Evolutionary conservation across 352 stramenopile species (phyloP), one percentile per base, ranked within the genome.

Genomic region (Globisporangium sylvaticum): DNA sequence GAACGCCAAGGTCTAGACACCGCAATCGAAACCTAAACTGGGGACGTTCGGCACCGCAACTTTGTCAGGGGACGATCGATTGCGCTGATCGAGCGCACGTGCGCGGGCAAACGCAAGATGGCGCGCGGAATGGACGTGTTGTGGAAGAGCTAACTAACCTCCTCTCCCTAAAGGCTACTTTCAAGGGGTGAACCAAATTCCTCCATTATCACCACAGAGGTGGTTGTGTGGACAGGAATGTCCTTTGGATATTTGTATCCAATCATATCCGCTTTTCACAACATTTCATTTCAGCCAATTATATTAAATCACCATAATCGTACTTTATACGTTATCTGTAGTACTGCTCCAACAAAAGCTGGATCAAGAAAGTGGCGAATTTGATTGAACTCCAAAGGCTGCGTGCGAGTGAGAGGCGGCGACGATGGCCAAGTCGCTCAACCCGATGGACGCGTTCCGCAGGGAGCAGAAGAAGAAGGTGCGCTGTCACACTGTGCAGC

Each of bases 381-480:
- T 42, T 18, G 34, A 18, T 48, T 48, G 15, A 48, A n/a, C 15
- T 8, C 39, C 39, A 48, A 9, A n/a, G 39, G 39, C 39, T 31
- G n/a, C 34, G 18, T 42, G 14, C 20, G 18, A 52, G 46, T 29
- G 27, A 29, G 32, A 29, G 54, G 14, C 39, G 4, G 52, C 6
- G 44, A 62, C 65, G 55, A 90, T 92, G 83, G 79, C 70, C 57
- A 84, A 83, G 80, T 75, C 81, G 50, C 55, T 77, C 56, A 92
- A 90, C 63, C 80, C 84, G 32, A 88, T 92, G 80, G 84, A 92
- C 65, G 75, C 76, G 66, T 92, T 80, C 62, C 81, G 83, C 58
- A 75, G 81, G 55, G 84, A 91, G 67, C 83, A 92, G 74, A 92
- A 92, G 80, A 92, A 92, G 68, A 92, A 92, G 68, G 79, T 75